Evolutionary conservation across 805 yeast species (phyloP).

Genomic region (Cyberlindnera maclurae): DNA sequence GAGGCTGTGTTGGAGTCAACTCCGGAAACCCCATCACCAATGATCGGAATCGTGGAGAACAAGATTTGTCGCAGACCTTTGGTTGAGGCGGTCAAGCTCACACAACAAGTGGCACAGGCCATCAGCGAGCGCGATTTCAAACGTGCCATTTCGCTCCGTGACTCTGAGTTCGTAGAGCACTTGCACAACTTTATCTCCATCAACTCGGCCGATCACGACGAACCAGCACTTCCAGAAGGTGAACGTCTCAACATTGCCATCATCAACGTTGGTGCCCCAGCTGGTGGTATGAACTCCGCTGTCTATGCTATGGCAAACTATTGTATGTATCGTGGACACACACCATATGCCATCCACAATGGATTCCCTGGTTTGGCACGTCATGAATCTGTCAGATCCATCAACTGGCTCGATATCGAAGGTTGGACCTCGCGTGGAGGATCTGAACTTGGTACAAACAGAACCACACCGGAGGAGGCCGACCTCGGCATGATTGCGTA

Average conservation of each 20-base stretch:
- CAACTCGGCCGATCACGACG: conserved; percentile 60
- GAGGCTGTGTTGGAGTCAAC: conserved; percentile 62
- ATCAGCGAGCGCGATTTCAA: conserved; percentile 60
- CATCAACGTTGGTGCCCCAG: conserved; percentile 74
- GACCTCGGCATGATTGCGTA: conserved; percentile 69
- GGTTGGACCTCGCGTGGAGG: conserved; percentile 75
- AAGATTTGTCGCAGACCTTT: conserved; percentile 61
- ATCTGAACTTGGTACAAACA: conserved; percentile 75
- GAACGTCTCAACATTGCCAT: conserved; percentile 60
- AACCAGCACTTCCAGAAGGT: conserved; percentile 46
- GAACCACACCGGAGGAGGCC: conserved; percentile 57
- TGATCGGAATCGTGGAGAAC: conserved; percentile 69
- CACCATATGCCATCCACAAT: conserved; percentile 61
- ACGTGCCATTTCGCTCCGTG: conserved; percentile 64
- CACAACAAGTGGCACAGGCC: conserved; percentile 67
- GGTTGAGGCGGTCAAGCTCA: conserved; percentile 65
- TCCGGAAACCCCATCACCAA: conserved; percentile 70
- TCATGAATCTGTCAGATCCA: conserved; percentile 51
- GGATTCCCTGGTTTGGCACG: conserved; percentile 68
- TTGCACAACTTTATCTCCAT: conserved; percentile 56
- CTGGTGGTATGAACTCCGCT: conserved; percentile 75
- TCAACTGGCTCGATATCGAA: conserved; percentile 63
- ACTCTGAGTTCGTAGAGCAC: conserved; percentile 61
- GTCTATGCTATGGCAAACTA: conserved; percentile 67
- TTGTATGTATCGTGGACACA: conserved; percentile 72